These are phyloP conservation scores for Linderniella brevidens DNA, from an alignment of 257 asterid species.

Conservation along the genomic window DNA sequence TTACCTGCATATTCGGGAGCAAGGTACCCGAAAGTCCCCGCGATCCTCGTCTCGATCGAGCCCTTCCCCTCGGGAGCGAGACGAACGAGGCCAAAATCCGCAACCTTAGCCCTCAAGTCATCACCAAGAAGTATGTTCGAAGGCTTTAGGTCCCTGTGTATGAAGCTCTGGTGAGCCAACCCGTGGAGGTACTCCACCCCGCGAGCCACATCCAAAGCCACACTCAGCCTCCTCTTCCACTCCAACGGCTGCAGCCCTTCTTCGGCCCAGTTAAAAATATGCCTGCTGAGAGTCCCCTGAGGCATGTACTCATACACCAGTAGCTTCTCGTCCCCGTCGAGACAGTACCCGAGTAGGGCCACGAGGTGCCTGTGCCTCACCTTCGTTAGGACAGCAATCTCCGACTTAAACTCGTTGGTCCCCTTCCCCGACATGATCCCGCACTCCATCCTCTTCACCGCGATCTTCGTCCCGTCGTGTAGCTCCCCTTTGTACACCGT, in stretches of 20 bases:
- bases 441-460: constrained; percentile 88
- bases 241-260: constrained; percentile 71
- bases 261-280: constrained; percentile 59
- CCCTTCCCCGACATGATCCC: constrained; percentile 78
- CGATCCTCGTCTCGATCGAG: constrained; percentile 73
- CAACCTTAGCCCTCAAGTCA: constrained; percentile 92
- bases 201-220: constrained; percentile 80
- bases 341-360: constrained; percentile 84
- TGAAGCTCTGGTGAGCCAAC: constrained; percentile 87
- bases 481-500: constrained; percentile 80
- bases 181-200: constrained; percentile 92
- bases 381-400: constrained; percentile 80
- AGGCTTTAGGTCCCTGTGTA: constrained; percentile 87
- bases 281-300: constrained; percentile 75
- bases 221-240: constrained; percentile 63
- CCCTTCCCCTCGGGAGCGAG: constrained; percentile 92
- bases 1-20: constrained; percentile 98
- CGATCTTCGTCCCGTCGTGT: constrained; percentile 85
- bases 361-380: constrained; percentile 88
- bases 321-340: constrained; percentile 82
- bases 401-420: constrained; percentile 62
- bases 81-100: constrained; percentile 88
- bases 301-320: constrained; percentile 89
- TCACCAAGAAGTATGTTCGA: constrained; percentile 84
- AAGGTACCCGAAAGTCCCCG: constrained; percentile 87